Conservation (phyloP, 441 rosid species). For the Brassica balearica region DNA sequence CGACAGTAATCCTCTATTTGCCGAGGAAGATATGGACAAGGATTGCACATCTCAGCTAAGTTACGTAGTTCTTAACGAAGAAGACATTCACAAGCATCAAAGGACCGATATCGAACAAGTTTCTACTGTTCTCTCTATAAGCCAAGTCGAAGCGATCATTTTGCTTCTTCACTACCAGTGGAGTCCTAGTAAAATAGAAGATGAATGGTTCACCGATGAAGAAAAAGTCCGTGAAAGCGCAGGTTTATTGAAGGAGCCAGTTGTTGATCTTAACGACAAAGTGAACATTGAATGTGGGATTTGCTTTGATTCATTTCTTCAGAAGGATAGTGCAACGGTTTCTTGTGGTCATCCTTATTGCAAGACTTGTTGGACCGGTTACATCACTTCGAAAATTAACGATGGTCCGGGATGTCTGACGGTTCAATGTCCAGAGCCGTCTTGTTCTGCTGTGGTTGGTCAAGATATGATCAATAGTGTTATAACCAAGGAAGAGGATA, state of each 20-base stretch:
- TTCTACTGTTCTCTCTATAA: slow-evolving; percentile 36
- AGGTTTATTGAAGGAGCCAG: slow-evolving; percentile 69
- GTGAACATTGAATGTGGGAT: slow-evolving; percentile 70
- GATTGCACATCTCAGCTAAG: slow-evolving; percentile 13
- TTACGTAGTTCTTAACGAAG: slow-evolving; percentile 37
- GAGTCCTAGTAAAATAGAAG: slow-evolving; percentile 72
- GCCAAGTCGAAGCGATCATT: slow-evolving; percentile 38
- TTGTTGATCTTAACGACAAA: slow-evolving; percentile 35
- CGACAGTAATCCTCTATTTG: slow-evolving; percentile 15
- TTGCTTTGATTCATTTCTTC: slow-evolving; percentile 65
- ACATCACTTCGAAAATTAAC: slow-evolving; percentile 52
- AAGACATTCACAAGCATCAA: slow-evolving; percentile 37
- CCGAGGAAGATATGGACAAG: slow-evolving; percentile 36
- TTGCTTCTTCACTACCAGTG: slow-evolving; percentile 45
- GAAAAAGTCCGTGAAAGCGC: slow-evolving; percentile 63
- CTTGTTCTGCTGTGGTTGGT: slow-evolving; percentile 55
- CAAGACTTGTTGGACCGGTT: slow-evolving; percentile 69
- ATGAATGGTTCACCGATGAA: slow-evolving; percentile 92
- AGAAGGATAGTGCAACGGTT: slow-evolving; percentile 52
- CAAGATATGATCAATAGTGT: slow-evolving; percentile 52
- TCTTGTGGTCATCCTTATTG: slow-evolving; percentile 95
- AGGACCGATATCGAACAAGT: slow-evolving; percentile 30
- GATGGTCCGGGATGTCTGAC: slow-evolving; percentile 66
- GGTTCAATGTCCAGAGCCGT: slow-evolving; percentile 67
- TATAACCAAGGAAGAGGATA: slow-evolving; percentile 40